phyloP scores from a whole-genome alignment of 345 rosid genomes.

The Aquilaria malaccensis region DNA sequence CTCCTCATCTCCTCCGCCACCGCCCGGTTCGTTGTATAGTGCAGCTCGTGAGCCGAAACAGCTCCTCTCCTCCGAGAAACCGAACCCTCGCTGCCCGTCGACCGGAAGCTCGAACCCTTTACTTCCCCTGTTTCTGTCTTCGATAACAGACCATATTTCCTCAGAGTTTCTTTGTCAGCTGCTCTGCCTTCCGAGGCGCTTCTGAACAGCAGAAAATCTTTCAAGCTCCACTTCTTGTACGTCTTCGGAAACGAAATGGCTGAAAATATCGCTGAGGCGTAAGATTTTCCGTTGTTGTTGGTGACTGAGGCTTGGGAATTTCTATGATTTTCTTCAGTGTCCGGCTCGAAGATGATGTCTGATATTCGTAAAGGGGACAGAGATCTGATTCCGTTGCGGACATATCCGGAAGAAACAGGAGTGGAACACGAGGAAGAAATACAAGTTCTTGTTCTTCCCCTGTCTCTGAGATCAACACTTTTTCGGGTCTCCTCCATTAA shows the following conservation, averaged over 20 bases:
- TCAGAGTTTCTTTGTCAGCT: conserved; percentile 36
- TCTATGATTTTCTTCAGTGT: conserved; percentile 10
- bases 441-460: conserved; percentile 23
- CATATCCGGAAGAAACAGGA: conserved; percentile 17
- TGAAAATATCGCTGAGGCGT: conserved; percentile 48
- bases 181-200: conserved; percentile 94
- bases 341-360: conserved; percentile 42
- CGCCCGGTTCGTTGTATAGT: conserved; percentile 82
- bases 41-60: conserved; percentile 78
- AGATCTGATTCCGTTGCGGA: conserved; percentile 67
- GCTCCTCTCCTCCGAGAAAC: conserved; percentile 32
- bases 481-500: conserved; percentile 25
- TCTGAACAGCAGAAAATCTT: conserved; percentile 68
- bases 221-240: conserved; percentile 74
- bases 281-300: conserved; percentile 27
- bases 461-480: background rate
- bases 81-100: conserved; percentile 49
- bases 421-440: conserved; percentile 16
- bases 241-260: conserved; percentile 53
- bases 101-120: conserved; percentile 53
- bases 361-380: conserved; percentile 75
- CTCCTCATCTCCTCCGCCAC: conserved; percentile 81
- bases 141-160: conserved; percentile 41
- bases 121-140: conserved; percentile 44
- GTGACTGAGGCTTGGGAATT: conserved; percentile 22